Evolutionary conservation across 176 grass and related monocot genomes (phyloP).

Genomic region (Phoenix roebelenii): DNA sequence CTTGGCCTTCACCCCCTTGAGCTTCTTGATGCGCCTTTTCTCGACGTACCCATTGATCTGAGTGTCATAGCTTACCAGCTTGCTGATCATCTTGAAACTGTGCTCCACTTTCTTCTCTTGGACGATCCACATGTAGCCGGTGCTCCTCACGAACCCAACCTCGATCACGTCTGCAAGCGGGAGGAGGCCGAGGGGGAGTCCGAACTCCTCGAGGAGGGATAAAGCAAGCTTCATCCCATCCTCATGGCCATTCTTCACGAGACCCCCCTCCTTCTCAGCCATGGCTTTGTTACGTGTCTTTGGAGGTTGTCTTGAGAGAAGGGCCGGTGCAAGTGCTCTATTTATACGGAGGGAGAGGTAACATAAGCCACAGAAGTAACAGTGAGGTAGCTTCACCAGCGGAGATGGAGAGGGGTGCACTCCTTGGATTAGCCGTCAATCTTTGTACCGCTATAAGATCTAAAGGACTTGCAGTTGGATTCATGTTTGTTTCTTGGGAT

Average conservation of each 20-base stretch:
- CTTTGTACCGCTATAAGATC: too few relatives aligned
- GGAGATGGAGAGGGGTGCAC: too few relatives aligned
- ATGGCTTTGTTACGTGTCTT: slow-evolving; percentile 5
- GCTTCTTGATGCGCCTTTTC: slow-evolving; percentile 48
- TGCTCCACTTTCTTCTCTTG: slow-evolving; percentile 63
- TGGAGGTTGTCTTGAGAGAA: too few relatives aligned
- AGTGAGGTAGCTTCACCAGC: too few relatives aligned
- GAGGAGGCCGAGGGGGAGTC: slow-evolving; percentile 71
- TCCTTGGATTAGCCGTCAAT: too few relatives aligned
- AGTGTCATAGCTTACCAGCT: slow-evolving; percentile 58
- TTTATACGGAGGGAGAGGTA: too few relatives aligned
- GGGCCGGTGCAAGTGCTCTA: too few relatives aligned
- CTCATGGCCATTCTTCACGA: slow-evolving; percentile 51
- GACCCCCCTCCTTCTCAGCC: slow-evolving; percentile 33
- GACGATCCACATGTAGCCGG: slow-evolving; percentile 66
- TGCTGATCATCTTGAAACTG: slow-evolving; percentile 54
- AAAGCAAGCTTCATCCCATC: slow-evolving; percentile 33
- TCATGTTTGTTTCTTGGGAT: too few relatives aligned
- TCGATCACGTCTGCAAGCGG: slow-evolving; percentile 48
- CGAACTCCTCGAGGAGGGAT: slow-evolving; percentile 56
- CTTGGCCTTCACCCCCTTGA: slow-evolving; percentile 80
- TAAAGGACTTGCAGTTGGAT: too few relatives aligned
- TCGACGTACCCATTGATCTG: slow-evolving; percentile 46
- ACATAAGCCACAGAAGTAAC: too few relatives aligned
- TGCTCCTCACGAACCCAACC: slow-evolving; percentile 55